Percentiles rank a stretch among this genome's conserved stretches.
Conservation (phyloP, 202 grass and related monocot species). For the Carex sylvatica region DNA sequence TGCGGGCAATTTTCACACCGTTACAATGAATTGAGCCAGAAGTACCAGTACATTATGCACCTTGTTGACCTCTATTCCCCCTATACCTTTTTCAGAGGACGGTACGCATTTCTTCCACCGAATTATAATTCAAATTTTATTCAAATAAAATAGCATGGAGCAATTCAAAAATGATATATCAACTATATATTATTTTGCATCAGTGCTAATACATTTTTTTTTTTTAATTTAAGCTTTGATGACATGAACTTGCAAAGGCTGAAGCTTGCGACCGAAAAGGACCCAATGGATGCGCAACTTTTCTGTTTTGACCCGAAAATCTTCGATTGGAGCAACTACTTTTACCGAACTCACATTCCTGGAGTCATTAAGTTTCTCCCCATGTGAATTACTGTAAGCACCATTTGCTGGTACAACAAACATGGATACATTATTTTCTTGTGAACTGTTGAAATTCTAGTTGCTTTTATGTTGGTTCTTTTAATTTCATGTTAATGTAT, state of each 20-base stretch:
- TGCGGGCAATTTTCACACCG: conserved; percentile 37
- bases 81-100: conserved; percentile 72
- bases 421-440: background rate
- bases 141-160: background rate
- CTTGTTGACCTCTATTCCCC: conserved; percentile 67
- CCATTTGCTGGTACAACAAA: background rate
- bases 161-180: background rate
- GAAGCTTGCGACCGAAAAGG: conserved; percentile 35
- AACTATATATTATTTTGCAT: background rate
- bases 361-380: conserved; percentile 64
- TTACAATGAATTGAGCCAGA: conserved; percentile 47
- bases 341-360: conserved; percentile 61
- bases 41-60: conserved; percentile 52
- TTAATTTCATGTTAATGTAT: background rate
- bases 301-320: conserved; percentile 66
- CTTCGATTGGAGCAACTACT: conserved; percentile 65
- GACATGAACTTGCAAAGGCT: conserved; percentile 55
- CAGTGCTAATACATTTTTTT: background rate
- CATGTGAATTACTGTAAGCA: conserved; percentile 34
- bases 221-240: conserved; percentile 47
- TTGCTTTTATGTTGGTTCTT: background rate
- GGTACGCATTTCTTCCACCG: conserved; percentile 28
- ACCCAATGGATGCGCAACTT: conserved; percentile 17
- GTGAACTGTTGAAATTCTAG: background rate
- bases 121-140: background rate